Conservation (phyloP, 2,329 filamentous ascomycete species). For the Penicillium aurantiogriseum region DNA sequence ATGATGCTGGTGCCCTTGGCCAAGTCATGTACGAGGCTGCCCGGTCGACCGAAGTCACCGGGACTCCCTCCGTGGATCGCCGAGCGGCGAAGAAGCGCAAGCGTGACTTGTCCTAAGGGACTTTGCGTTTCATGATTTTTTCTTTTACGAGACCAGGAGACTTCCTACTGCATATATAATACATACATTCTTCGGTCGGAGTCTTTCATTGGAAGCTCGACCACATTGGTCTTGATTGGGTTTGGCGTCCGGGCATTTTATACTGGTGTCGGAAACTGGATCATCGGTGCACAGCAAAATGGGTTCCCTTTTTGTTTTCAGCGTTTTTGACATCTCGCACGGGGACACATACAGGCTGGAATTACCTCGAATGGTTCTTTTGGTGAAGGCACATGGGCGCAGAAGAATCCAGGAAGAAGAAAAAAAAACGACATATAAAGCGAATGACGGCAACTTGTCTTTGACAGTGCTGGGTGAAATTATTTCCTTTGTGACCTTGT, state of each 20-base stretch:
- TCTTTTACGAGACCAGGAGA: slow-evolving; percentile 41
- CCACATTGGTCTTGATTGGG: slow-evolving; percentile 29
- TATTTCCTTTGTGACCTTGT: slow-evolving; percentile 51
- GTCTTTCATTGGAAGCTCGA: slow-evolving; percentile 25
- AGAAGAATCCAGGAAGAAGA: slow-evolving; percentile 12
- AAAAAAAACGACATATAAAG: slow-evolving; percentile 16
- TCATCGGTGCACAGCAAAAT: slow-evolving; percentile 25
- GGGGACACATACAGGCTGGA: slow-evolving; percentile 5
- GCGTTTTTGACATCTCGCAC: slow-evolving; percentile 9
- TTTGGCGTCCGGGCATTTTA: slow-evolving; percentile 39
- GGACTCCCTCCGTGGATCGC: slow-evolving; percentile 39
- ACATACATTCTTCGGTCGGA: slow-evolving; percentile 29
- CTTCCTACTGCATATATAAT: slow-evolving; percentile 33
- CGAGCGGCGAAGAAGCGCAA: slow-evolving; percentile 73
- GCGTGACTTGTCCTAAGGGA: slow-evolving; percentile 60
- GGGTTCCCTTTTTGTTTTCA: slow-evolving; percentile 14
- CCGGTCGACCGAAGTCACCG: slow-evolving; percentile 63
- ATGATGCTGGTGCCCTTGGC: slow-evolving; percentile 65
- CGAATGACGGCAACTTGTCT: slow-evolving; percentile 20
- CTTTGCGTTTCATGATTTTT: slow-evolving; percentile 14
- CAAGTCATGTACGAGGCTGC: slow-evolving; percentile 80
- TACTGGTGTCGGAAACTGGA: slow-evolving; percentile 20
- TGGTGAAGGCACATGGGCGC: slow-evolving; percentile 4
- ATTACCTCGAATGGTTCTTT: slow-evolving; percentile 5
- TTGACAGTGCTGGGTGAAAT: slow-evolving; percentile 19